Evolutionary conservation across 2,329 filamentous ascomycete genomes (phyloP).

Genomic region (Elsinoe batatas): DNA sequence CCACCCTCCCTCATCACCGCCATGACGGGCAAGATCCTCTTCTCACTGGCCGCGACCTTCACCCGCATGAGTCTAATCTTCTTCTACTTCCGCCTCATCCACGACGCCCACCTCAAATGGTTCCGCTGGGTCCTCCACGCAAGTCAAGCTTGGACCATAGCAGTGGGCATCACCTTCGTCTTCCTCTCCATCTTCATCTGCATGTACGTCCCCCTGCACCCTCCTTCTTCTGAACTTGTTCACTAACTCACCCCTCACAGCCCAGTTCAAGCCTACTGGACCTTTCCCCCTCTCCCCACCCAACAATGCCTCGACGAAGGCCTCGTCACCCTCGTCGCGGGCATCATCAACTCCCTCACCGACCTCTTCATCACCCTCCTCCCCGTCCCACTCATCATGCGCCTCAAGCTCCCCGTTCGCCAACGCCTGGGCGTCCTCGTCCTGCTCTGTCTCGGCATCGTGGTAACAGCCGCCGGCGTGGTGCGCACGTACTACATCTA

Average conservation of each 20-base stretch:
- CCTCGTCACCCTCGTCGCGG: slow-evolving; percentile 28
- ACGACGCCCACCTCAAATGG: slow-evolving; percentile 30
- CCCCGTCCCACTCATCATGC: slow-evolving; percentile 35
- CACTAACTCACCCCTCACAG: slow-evolving; percentile 14
- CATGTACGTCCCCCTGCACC: slow-evolving; percentile 21
- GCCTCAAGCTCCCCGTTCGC: slow-evolving; percentile 33
- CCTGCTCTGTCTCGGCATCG: slow-evolving; percentile 15
- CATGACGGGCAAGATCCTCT: slow-evolving; percentile 34
- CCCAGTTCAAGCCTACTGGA: slow-evolving; percentile 36
- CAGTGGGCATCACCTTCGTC: slow-evolving; percentile 31
- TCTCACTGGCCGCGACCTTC: slow-evolving; percentile 33
- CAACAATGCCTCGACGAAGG: slow-evolving; percentile 35
- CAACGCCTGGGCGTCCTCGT: slow-evolving; percentile 23
- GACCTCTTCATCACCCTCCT: slow-evolving; percentile 35
- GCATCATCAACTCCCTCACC: slow-evolving; percentile 35
- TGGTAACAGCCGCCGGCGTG: slow-evolving; percentile 24
- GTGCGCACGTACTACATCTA: slow-evolving; percentile 38
- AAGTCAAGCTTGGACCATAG: slow-evolving; percentile 29
- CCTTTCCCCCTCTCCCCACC: slow-evolving; percentile 23
- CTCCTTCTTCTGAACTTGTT: not conserved
- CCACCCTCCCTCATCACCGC: slow-evolving; percentile 29
- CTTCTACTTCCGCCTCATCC: slow-evolving; percentile 38
- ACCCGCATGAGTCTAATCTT: slow-evolving; percentile 36
- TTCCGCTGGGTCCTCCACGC: slow-evolving; percentile 33
- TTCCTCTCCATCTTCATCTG: slow-evolving; percentile 33